These are phyloP conservation scores for Platanthera guangdongensis DNA, from an alignment of 106 monocot genomes.

Conservation along the genomic window DNA sequence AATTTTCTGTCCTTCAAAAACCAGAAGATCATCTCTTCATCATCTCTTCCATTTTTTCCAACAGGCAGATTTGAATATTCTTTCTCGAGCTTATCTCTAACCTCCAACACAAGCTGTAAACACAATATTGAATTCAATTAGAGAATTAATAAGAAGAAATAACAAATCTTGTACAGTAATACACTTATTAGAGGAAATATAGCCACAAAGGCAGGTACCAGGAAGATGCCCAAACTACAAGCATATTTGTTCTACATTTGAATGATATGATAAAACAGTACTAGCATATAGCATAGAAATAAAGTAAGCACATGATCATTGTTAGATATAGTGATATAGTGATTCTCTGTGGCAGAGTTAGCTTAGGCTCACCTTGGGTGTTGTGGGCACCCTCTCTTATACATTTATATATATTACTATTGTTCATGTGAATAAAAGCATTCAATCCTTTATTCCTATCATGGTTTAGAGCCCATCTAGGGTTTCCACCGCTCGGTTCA, in stretches of 20 bases:
- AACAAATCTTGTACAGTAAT: neutral
- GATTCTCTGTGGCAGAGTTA: no score
- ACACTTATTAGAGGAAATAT: neutral
- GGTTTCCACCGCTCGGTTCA: no score
- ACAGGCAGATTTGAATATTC: slow-evolving; percentile 50
- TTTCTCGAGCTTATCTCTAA: slow-evolving; percentile 62
- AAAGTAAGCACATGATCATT: neutral
- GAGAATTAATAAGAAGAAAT: neutral
- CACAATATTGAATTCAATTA: neutral
- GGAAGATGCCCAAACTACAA: neutral
- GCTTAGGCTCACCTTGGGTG: no score
- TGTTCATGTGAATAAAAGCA: no score
- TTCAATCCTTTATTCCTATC: no score
- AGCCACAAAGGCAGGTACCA: neutral
- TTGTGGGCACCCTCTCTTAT: no score
- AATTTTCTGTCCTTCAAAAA: slow-evolving; percentile 83
- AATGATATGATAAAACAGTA: neutral
- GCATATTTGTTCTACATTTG: neutral
- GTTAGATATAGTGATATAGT: no score
- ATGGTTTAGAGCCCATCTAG: no score
- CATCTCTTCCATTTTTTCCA: slow-evolving; percentile 64
- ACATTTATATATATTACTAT: no score
- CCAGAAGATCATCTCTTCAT: slow-evolving; percentile 81
- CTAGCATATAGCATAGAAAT: neutral
- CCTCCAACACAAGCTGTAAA: slow-evolving; percentile 71